These are phyloP conservation scores for Achaetomiella virescens DNA, from an alignment of 495 filamentous ascomycete species.

Conservation along the genomic window DNA sequence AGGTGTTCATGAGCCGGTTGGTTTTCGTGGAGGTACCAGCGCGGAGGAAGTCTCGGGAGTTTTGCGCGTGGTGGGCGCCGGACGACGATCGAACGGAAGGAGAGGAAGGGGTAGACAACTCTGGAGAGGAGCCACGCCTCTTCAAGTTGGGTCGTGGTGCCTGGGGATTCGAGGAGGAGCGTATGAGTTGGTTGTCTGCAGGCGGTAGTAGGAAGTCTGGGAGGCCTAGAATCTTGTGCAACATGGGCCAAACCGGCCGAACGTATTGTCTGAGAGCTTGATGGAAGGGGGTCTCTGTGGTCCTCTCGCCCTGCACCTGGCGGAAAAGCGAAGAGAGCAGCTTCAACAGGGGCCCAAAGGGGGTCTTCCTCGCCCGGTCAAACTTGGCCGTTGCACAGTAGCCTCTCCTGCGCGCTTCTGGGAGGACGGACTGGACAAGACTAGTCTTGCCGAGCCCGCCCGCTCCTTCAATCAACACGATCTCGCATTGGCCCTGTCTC, in stretches of 20 bases:
- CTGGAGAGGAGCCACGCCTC: constrained; percentile 41
- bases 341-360: constrained; percentile 78
- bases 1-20: constrained; percentile 74
- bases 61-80: constrained; percentile 39
- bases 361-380: constrained; percentile 69
- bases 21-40: constrained; percentile 64
- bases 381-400: constrained; percentile 84
- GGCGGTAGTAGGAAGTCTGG: constrained; percentile 63
- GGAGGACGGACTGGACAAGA: constrained; percentile 70
- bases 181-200: constrained; percentile 18
- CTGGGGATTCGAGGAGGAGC: constrained; percentile 22
- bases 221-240: constrained; percentile 70
- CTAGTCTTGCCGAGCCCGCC: constrained; percentile 80
- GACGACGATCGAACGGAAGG: constrained; percentile 9
- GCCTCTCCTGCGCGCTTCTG: constrained; percentile 62
- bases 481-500: constrained; percentile 64
- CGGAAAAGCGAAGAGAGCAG: constrained; percentile 76
- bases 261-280: constrained; percentile 64
- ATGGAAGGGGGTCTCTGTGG: constrained; percentile 79
- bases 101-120: constrained; percentile 22
- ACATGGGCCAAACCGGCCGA: constrained; percentile 67
- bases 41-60: constrained; percentile 64
- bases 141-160: constrained; percentile 18
- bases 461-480: constrained; percentile 68
- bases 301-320: constrained; percentile 85